These are phyloP conservation scores for Zea luxurians DNA, from an alignment of 176 grass and related monocot genomes.

Conservation along the genomic window DNA sequence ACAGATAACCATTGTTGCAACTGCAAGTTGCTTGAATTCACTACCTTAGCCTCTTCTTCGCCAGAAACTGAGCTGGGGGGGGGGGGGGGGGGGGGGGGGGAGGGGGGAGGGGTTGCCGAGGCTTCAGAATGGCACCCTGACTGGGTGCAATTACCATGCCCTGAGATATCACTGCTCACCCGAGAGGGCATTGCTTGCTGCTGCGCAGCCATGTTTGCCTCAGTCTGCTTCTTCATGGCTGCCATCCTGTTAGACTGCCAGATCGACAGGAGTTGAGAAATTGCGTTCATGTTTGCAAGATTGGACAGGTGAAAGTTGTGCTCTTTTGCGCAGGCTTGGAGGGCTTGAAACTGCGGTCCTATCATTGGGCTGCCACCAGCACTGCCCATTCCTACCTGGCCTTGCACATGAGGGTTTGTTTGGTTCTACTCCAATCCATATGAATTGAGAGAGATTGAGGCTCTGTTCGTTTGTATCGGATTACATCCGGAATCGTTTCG, in stretches of 20 bases:
- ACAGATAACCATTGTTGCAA: conserved; percentile 59
- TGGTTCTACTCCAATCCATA: no score
- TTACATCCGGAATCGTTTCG: no score
- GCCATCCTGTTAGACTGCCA: conserved; percentile 61
- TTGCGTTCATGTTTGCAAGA: conserved; percentile 70
- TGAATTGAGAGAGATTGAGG: no score
- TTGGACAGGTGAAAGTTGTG: conserved; percentile 79
- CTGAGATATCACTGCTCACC: conserved; percentile 55
- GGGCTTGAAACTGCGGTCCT: conserved; percentile 64
- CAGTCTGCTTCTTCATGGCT: conserved; percentile 65
- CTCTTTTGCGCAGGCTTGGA: conserved; percentile 91
- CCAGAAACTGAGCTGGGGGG: conserved; percentile 45
- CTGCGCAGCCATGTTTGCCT: conserved; percentile 52
- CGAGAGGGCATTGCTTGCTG: conserved; percentile 58
- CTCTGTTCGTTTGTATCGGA: no score
- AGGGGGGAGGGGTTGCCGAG: no score
- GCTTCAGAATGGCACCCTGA: conserved; percentile 53
- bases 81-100: no score
- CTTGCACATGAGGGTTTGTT: no score
- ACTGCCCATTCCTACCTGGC: conserved; percentile 38
- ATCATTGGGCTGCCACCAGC: conserved; percentile 49
- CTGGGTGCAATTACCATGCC: conserved; percentile 48
- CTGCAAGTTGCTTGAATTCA: conserved; percentile 65
- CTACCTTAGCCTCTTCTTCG: conserved; percentile 50
- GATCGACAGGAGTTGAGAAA: conserved; percentile 78